Evolutionary conservation across 805 yeast species (phyloP).

Genomic region (Metschnikowia borealis): DNA sequence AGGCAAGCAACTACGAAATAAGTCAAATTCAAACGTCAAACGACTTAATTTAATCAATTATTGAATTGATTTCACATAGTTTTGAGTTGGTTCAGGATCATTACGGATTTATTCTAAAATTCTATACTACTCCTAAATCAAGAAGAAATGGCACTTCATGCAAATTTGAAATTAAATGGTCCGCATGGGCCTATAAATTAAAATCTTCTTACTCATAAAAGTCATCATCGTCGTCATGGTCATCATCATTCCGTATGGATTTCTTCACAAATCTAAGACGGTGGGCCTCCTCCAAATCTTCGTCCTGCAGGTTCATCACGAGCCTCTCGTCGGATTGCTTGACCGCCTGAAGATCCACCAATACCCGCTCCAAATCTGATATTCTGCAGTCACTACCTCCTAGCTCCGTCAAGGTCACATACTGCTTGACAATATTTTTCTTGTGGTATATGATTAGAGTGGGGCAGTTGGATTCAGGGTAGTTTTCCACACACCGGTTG

Average conservation of each 20-base stretch:
- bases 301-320: slow-evolving; percentile 50
- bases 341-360: slow-evolving; percentile 67
- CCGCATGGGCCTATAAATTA: background rate
- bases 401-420: slow-evolving; percentile 70
- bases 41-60: no score
- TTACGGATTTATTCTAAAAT: no score
- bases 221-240: slow-evolving; percentile 24
- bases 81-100: no score
- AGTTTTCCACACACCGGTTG: slow-evolving; percentile 84
- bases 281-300: slow-evolving; percentile 49
- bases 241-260: slow-evolving; percentile 41
- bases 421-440: slow-evolving; percentile 75
- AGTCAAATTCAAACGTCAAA: no score
- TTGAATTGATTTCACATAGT: no score
- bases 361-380: slow-evolving; percentile 66
- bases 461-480: slow-evolving; percentile 89
- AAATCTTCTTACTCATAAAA: slow-evolving; percentile 6
- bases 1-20: no score
- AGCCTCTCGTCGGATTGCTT: slow-evolving; percentile 65
- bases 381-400: slow-evolving; percentile 78
- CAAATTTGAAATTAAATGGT: background rate
- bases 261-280: slow-evolving; percentile 54
- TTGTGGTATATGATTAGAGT: slow-evolving; percentile 80
- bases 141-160: background rate
- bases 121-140: no score